A percentile compares a stretch with the other conserved stretches of the same genome.
Conservation (phyloP, 225 moss, liverwort and hornwort genomes). For the Lunularia cruciata region DNA sequence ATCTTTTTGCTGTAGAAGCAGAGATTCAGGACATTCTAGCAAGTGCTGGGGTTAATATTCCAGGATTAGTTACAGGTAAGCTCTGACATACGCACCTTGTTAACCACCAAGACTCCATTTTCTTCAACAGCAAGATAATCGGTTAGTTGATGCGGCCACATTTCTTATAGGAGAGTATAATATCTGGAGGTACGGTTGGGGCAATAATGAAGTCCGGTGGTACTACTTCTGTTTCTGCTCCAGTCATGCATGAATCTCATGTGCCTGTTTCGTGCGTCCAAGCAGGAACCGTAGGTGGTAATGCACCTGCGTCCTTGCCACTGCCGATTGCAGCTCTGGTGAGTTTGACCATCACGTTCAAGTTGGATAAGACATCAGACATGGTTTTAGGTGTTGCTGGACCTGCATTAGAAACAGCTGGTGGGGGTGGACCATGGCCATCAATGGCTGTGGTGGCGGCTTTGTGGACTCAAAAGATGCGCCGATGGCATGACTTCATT, state of each 20-base stretch:
- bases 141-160: no score
- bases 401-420: conserved; percentile 69
- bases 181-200: no score
- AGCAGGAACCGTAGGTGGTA: conserved; percentile 72
- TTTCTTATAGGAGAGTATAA: no score
- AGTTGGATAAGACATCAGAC: conserved; percentile 64
- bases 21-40: conserved; percentile 80
- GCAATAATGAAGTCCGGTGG: no score
- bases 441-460: conserved; percentile 93
- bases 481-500: conserved; percentile 75
- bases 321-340: conserved; percentile 86
- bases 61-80: conserved; percentile 66
- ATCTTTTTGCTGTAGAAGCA: conserved; percentile 76
- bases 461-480: conserved; percentile 84
- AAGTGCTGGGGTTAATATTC: conserved; percentile 67
- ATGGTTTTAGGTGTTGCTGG: conserved; percentile 67
- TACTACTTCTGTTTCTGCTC: no score
- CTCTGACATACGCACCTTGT: no score
- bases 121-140: no score
- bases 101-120: no score
- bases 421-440: conserved; percentile 69
- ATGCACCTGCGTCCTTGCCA: conserved; percentile 79
- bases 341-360: conserved; percentile 87
- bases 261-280: neutral
- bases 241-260: neutral